Percentiles rank a stretch among this genome's conserved stretches.
phyloP scores from a whole-genome alignment of 2,329 filamentous ascomycete genomes.

The Neopestalotiopsis clavispora region DNA sequence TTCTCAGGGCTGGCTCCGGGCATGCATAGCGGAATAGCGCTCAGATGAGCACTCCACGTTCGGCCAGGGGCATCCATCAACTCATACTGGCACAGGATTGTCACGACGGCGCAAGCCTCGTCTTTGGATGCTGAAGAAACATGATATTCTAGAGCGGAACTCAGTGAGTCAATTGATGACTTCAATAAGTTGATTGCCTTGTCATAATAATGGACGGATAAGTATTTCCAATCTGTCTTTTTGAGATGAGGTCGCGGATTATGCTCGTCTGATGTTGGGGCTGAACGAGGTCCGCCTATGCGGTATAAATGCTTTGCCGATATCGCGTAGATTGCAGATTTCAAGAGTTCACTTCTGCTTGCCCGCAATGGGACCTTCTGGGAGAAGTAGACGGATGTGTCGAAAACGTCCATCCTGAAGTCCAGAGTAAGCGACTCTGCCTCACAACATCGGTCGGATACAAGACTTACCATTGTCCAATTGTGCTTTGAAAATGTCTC shows the following conservation, averaged over 20 bases:
- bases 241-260: too few species aligned
- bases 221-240: not conserved
- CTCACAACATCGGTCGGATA: not conserved
- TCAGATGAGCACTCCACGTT: conserved; percentile 69
- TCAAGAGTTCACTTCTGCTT: conserved; percentile 49
- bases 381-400: conserved; percentile 62
- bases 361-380: conserved; percentile 64
- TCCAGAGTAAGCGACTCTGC: not conserved
- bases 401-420: conserved; percentile 53
- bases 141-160: not conserved
- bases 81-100: conserved; percentile 71
- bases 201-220: not conserved
- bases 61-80: conserved; percentile 68
- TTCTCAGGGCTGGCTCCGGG: conserved; percentile 22
- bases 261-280: not conserved
- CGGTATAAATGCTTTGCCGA: conserved; percentile 52
- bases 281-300: not conserved
- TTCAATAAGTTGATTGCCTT: not conserved
- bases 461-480: conserved; percentile 22
- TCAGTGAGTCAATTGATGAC: not conserved
- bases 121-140: conserved; percentile 38
- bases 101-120: conserved; percentile 66
- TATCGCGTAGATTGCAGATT: conserved; percentile 62
- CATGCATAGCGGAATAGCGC: conserved; percentile 67
- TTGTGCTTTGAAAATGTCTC: conserved; percentile 10